A percentile compares a stretch with the other conserved stretches of the same genome.
These are phyloP conservation scores for Scutellaria minor DNA, from an alignment of 257 asterid genomes.

Conservation along the genomic window DNA sequence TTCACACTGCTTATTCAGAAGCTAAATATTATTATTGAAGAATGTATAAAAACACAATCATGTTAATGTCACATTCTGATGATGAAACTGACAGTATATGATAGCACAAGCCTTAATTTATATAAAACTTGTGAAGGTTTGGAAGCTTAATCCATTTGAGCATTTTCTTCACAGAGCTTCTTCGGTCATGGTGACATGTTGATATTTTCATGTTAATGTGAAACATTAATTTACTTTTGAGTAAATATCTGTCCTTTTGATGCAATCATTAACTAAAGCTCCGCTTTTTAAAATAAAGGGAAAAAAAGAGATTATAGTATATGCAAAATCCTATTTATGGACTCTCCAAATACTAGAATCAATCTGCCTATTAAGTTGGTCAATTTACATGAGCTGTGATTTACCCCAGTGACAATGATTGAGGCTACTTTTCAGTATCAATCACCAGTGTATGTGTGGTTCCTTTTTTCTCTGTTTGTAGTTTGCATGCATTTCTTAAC, in stretches of 20 bases:
- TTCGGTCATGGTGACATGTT: constrained; percentile 11
- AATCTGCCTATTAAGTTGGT: constrained; percentile 7
- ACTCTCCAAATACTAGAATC: constrained; percentile 13
- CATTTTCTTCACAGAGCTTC: not conserved
- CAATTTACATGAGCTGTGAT: constrained; percentile 20
- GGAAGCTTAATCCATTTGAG: constrained; percentile 20
- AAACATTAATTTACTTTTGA: not conserved
- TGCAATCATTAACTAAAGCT: not conserved
- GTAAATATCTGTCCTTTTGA: not conserved
- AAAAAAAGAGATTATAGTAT: constrained; percentile 1
- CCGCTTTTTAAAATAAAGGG: not conserved
- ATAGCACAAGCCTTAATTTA: not conserved
- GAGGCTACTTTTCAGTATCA: constrained; percentile 25
- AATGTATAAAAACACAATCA: constrained; percentile 8
- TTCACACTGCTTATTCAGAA: constrained; percentile 15
- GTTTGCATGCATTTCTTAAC: constrained; percentile 5
- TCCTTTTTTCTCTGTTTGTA: not conserved
- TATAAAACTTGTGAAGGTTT: constrained; percentile 8
- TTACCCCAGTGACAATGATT: not conserved
- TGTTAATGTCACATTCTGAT: not conserved
- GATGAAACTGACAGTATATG: not conserved
- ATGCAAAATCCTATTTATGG: constrained; percentile 1
- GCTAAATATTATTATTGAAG: not conserved
- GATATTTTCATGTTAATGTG: constrained; percentile 7
- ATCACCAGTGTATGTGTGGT: not conserved